Evolutionary conservation across 2,329 filamentous ascomycete species (phyloP), one percentile per base, ranked within the genome.

Genomic region (Huntiella omanensis): DNA sequence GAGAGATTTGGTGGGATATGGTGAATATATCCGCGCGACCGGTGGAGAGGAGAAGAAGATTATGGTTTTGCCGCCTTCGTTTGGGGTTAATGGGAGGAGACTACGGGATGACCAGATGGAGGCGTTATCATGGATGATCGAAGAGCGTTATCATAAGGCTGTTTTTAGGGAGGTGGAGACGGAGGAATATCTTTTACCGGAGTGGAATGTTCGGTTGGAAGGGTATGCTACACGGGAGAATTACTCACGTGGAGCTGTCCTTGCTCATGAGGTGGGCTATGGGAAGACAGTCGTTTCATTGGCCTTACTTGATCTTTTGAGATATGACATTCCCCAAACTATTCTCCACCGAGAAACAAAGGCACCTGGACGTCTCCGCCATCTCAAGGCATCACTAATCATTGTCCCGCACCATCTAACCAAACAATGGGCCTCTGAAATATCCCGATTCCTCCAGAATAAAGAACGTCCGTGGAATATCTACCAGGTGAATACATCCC

Each of bases 231-330:
- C 56, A 42, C 51, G 54, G 3, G 49, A 51, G 4, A 54, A 57
- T 17, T 50, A 46, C 5, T 52, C 55, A 33, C 55, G 54, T 3
- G 64, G 65, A 10, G 65, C 64, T 22, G 56, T 67, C 6, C 54
- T 65, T 5, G 64, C 64, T 1, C 64, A 67, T 38, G 59, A 65
- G 22, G 61, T 67, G 11, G 65, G 65, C 12, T 67, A 61, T 45
- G 64, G 65, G 1, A 68, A 68, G 53, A 68, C 65, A 0, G 56
- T 66, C 4, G 54, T 65, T 19, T 59, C 55, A 4, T 57, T 67
- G 10, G 63, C 58, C 1, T 54, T 66, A 4, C 55, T 65, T 5
- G 58, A 60, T 17, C 49, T 48, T 5, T 57, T 58, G 44, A 37
- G 54, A 12, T 58, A 12, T 13, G 28, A 32, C 19, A 1, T 33